These are phyloP conservation scores for Gliomastix tumulicola DNA, from an alignment of 2,329 filamentous ascomycete species.

Conservation along the genomic window DNA sequence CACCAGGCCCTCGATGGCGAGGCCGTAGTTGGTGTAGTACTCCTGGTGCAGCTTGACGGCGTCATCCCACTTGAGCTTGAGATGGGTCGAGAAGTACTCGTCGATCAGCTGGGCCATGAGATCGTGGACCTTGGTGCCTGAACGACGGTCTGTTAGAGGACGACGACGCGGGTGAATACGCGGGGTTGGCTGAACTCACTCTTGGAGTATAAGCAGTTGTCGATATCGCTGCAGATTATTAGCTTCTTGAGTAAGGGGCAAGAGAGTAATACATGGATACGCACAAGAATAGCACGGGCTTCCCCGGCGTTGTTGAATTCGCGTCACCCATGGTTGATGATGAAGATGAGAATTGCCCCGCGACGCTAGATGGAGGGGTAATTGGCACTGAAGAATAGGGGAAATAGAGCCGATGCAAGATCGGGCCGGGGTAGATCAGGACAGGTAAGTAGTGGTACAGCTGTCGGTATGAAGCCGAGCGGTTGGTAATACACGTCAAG, in stretches of 20 bases:
- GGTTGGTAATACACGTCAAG: no score
- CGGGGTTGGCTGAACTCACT: constrained; percentile 52
- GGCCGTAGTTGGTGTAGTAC: constrained; percentile 92
- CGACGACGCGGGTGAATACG: not conserved
- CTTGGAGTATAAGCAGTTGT: constrained; percentile 93
- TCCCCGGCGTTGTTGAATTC: constrained; percentile 6
- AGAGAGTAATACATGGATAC: not conserved
- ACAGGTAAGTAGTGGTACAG: no score
- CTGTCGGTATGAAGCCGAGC: no score
- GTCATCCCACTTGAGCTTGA: constrained; percentile 67
- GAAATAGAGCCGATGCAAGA: no score
- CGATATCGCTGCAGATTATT: constrained; percentile 63
- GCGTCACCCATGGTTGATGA: constrained; percentile 2
- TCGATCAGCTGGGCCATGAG: constrained; percentile 81
- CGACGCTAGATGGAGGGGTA: no score
- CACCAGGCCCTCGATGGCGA: constrained; percentile 94
- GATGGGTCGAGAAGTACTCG: constrained; percentile 57
- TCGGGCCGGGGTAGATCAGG: no score
- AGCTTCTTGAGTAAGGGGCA: not conserved
- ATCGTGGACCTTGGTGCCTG: constrained; percentile 75
- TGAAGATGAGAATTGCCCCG: no score
- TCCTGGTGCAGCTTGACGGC: constrained; percentile 81
- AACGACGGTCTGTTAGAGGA: not conserved
- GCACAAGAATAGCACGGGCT: constrained; percentile 37
- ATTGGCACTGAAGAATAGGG: no score